Base-by-base conservation (phyloP, 257 asterid species). In the Catharanthus roseus region DNA sequence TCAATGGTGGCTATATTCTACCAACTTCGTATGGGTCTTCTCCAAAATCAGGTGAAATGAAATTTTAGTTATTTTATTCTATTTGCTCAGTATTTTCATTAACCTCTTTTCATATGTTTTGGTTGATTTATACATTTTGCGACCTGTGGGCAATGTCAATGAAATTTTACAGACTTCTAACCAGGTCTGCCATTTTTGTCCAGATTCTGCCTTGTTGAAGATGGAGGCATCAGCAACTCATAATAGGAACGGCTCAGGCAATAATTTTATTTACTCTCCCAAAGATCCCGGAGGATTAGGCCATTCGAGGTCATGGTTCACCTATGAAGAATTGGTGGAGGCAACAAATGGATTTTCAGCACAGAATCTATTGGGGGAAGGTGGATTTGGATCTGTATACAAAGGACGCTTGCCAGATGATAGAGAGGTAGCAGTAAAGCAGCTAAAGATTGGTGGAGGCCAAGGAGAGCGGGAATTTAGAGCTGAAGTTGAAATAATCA, bases 381-480 rank as follows among this genome's bases (percentile, higher is more conserved):
- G 99, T 28, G 99, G 97, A 71, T 95, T 95, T 78, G 99, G 99
- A 57, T 86, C 84, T 54, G 97, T 95, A 61, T 89, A 88, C 81
- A 95, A 86, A 88, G 99, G 99, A 63, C 53, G 1, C 44, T 86
- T 91, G 74, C 78, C 55, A 51, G 96, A 91, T 81, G 96, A 96
- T 51, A 85, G 85, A 76, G 96, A 77, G 71, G 89, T 95, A 15
- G 99, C 99, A n/a, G 90, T 95, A 74, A 95, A 95, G 86, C 92
- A 85, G 78, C 80, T 95, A 61, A 84, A 90, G 77, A 77, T 73
- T 49, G 93, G 88, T 76, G 96, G 96, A 45, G 84, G 93, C 18
- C 96, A 95, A 74, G 97, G 97, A 64, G 99, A 95, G 78, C 80
- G 97, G 73, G 99, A 95, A 77, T 95, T 95, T 78, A 85, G 86